Percentiles rank a stretch among this genome's conserved stretches.
These are phyloP conservation scores for Nasturtium officinale DNA, from an alignment of 345 rosid genomes.

Conservation along the genomic window DNA sequence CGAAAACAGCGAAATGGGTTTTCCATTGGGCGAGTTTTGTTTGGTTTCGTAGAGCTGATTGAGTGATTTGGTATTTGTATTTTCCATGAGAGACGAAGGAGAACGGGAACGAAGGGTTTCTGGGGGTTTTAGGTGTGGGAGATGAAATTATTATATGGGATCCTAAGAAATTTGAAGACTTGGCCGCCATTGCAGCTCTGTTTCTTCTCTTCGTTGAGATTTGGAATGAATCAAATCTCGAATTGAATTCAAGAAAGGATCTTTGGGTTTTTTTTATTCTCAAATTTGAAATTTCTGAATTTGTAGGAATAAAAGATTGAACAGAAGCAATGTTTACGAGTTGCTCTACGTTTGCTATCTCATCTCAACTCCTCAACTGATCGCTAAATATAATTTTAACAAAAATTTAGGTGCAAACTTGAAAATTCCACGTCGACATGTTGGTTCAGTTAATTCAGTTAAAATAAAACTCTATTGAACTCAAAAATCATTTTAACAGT, in stretches of 20 bases:
- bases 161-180: conserved; percentile 27
- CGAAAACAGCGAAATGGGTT: conserved; percentile 27
- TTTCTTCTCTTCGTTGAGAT: conserved; percentile 9
- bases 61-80: conserved; percentile 34
- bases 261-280: not conserved
- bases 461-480: too few relatives aligned
- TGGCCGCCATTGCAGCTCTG: conserved; percentile 29
- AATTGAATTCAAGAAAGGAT: not conserved
- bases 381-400: not conserved
- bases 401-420: not conserved
- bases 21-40: not conserved
- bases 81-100: conserved; percentile 34
- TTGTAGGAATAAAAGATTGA: not conserved
- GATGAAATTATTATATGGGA: conserved; percentile 33
- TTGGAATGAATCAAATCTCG: not conserved
- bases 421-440: not conserved
- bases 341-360: not conserved
- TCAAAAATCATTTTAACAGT: too few relatives aligned
- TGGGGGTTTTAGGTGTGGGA: conserved; percentile 33
- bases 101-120: conserved; percentile 16
- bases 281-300: not conserved
- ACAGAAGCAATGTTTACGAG: not conserved
- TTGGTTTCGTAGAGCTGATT: conserved; percentile 30
- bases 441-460: too few relatives aligned
- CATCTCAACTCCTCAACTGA: not conserved